Evolutionary conservation across 306 rosid species (phyloP).

Genomic region (Lablab purpureus): DNA sequence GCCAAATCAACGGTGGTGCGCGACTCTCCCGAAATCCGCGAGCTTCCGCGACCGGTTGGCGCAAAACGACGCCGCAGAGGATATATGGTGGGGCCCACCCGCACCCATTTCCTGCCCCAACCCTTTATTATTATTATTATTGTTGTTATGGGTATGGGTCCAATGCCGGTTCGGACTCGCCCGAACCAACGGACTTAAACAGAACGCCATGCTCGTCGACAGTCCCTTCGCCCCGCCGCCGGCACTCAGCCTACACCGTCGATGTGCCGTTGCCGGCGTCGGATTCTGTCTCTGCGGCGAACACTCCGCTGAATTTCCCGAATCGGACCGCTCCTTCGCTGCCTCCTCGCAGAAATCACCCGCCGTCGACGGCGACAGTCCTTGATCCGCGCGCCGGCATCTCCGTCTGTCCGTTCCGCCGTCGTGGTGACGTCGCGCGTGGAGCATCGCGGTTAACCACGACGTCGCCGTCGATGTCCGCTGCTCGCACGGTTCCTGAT

Average conservation of each 20-base stretch:
- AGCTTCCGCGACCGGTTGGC: slow-evolving; percentile 47
- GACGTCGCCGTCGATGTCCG: slow-evolving; percentile 53
- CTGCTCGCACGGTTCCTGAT: slow-evolving; percentile 44
- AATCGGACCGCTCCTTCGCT: slow-evolving; percentile 42
- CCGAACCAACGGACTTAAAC: slow-evolving; percentile 87
- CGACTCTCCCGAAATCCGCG: slow-evolving; percentile 43
- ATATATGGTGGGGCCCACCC: slow-evolving; percentile 42
- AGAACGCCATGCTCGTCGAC: slow-evolving; percentile 63
- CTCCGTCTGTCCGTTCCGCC: slow-evolving; percentile 52
- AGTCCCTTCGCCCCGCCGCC: slow-evolving; percentile 55
- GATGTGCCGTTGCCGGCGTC: slow-evolving; percentile 38
- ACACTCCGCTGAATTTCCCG: slow-evolving; percentile 59
- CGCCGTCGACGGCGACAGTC: not conserved
- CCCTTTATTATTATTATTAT: slow-evolving; percentile 6
- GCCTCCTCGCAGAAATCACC: slow-evolving; percentile 27
- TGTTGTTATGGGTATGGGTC: not conserved
- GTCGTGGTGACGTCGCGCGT: slow-evolving; percentile 39
- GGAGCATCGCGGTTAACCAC: slow-evolving; percentile 66
- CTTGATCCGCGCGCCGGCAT: not conserved
- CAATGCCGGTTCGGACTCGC: slow-evolving; percentile 71
- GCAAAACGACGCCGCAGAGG: slow-evolving; percentile 37
- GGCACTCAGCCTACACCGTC: slow-evolving; percentile 51
- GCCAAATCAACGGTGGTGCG: slow-evolving; percentile 40
- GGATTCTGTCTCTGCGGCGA: slow-evolving; percentile 51
- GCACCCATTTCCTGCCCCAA: slow-evolving; percentile 34